These are phyloP conservation scores for Lactifluus volemus DNA, from an alignment of 768 basidiomycete species.

Conservation along the genomic window DNA sequence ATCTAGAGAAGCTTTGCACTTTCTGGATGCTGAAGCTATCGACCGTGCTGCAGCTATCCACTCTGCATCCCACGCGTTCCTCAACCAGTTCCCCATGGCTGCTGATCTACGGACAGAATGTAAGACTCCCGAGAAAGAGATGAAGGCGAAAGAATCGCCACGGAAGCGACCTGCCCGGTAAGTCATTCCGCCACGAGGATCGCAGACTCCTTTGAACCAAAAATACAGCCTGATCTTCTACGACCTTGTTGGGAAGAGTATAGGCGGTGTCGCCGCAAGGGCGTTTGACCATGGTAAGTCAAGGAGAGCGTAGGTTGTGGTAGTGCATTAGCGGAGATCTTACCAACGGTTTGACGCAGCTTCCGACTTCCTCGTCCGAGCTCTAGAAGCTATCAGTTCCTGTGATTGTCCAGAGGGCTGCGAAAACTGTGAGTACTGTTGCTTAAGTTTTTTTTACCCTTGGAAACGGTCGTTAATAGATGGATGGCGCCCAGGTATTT, in stretches of 20 bases:
- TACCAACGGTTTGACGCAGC: conserved; percentile 28
- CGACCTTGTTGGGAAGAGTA: conserved; percentile 53
- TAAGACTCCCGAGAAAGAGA: conserved; percentile 70
- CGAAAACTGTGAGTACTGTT: conserved; percentile 43
- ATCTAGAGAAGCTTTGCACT: conserved; percentile 40
- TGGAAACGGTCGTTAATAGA: neutral
- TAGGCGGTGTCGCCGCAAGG: conserved; percentile 62
- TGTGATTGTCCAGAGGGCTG: conserved; percentile 72
- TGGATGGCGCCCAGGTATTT: conserved; percentile 43
- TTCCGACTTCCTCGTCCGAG: conserved; percentile 48
- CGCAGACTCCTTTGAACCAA: neutral
- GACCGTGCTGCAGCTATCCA: conserved; percentile 77
- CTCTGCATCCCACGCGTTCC: conserved; percentile 73
- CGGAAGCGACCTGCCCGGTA: conserved; percentile 67
- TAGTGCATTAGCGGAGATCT: too few species aligned
- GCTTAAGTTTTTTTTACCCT: neutral
- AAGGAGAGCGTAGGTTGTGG: neutral
- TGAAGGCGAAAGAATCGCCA: conserved; percentile 38
- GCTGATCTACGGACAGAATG: conserved; percentile 76
- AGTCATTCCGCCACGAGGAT: neutral
- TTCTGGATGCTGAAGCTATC: conserved; percentile 47
- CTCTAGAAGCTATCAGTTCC: conserved; percentile 43
- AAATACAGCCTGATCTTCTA: conserved; percentile 66
- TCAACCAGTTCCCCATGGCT: conserved; percentile 66
- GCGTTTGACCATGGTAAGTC: conserved; percentile 72